Base-by-base conservation (phyloP, 768 basidiomycete genomes). In the Lactarius tabidus region DNA sequence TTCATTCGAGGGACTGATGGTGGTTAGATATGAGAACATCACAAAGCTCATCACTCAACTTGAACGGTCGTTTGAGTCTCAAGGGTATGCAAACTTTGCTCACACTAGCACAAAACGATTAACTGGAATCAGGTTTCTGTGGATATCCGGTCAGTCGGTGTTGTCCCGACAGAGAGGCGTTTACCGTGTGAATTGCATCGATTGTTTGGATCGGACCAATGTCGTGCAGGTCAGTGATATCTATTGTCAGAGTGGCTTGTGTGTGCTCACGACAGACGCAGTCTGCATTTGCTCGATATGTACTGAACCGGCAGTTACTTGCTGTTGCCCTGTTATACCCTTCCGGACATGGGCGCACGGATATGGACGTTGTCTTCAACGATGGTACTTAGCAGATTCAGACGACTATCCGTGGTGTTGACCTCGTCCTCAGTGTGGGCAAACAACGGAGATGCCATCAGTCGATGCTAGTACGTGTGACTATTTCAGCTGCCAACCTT, bases 401-500 rank as follows among this genome's bases (percentile, higher is more conserved):
- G 20, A 38, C 68, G 48, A 65, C 59, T 53, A 26, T 39, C 28
- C 23, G 55, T 48, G 18, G 28, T 38, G 26, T 61, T 59, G 60
- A n/a, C 20, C 29, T 65, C 43, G 29, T 48, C 15, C 53, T 28
- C 65, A 91, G 91, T 93, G 20, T 99, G 97, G 97, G 97, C 97
- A 2, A 97, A 98, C 72, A 98, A 98, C 70, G 97, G 97, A 0
- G 97, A 99, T 73, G 90, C 93, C 6, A 91, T 97, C 64, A 95
- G 91, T 74, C 83, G 90, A 61, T 89, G 89, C 61, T 93, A 92
- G 90, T 91, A 72, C 73, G 88, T 80, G 53, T 68, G 51, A 2
- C 12, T 35, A 14, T 10, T 33, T 54, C 18, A 29, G 31, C 23
- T 35, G n/a, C 38, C 20, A 28, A 26, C 41, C 29, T 10, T 31